Conservation (phyloP, 495 filamentous ascomycete species). For the Parachaetomium inaequale region DNA sequence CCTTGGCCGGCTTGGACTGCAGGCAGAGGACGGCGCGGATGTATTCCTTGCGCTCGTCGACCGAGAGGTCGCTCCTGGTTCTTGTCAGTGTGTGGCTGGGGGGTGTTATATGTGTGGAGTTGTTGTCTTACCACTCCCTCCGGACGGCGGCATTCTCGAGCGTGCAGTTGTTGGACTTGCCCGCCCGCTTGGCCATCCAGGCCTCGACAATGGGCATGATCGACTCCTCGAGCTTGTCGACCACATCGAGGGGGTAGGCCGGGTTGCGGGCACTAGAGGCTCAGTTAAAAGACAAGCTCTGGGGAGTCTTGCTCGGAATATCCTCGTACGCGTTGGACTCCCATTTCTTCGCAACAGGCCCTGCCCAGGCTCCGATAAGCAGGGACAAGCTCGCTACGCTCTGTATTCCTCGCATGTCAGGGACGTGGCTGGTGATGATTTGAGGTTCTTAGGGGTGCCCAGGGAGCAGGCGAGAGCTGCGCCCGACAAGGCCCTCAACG, state of each 20-base stretch:
- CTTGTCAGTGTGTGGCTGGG: neutral
- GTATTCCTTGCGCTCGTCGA: constrained; percentile 49
- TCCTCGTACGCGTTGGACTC: neutral
- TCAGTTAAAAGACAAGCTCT: neutral
- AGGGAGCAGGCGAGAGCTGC: no score
- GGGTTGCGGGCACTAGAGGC: constrained; percentile 5
- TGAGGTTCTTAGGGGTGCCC: neutral
- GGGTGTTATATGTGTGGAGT: no score
- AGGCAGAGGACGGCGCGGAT: constrained; percentile 49
- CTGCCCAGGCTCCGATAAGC: neutral
- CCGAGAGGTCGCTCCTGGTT: constrained; percentile 36
- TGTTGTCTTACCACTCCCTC: constrained; percentile 20
- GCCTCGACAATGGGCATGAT: constrained; percentile 19
- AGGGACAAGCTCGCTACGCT: constrained; percentile 3
- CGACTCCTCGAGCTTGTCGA: constrained; percentile 12
- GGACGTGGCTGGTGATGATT: neutral
- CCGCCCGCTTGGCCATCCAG: constrained; percentile 7
- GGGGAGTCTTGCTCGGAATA: neutral
- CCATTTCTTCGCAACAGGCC: constrained; percentile 1
- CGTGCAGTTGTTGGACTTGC: constrained; percentile 13
- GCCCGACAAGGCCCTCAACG: neutral
- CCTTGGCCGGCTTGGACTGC: constrained; percentile 40
- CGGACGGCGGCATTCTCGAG: constrained; percentile 14
- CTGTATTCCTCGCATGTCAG: neutral
- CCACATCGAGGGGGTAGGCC: constrained; percentile 12